Percentiles rank a stretch among this genome's conserved stretches.
Evolutionary conservation across 208 protist genomes (phyloP).

Genomic region (Lotmaria passim): DNA sequence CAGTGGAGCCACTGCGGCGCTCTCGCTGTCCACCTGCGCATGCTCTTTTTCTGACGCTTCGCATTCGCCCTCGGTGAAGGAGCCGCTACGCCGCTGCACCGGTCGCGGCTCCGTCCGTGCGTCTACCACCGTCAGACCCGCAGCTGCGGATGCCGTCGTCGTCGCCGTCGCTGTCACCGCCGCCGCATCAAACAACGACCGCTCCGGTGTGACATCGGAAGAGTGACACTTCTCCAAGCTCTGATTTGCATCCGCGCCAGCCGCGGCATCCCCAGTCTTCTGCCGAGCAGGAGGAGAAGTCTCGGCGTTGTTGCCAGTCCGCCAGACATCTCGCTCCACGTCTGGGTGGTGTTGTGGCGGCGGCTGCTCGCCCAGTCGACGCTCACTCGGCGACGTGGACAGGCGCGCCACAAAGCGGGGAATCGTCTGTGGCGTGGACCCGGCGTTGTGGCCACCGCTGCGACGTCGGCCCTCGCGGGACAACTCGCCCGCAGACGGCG

Average conservation of each 20-base stretch:
- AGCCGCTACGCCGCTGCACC: constrained; percentile 2
- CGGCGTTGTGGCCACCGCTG: constrained; percentile 1
- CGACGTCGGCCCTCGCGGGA: constrained; percentile 2
- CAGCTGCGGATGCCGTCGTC: no score
- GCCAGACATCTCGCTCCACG: no score
- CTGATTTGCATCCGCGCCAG: no score
- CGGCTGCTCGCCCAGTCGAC: constrained; percentile 17
- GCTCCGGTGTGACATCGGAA: constrained; percentile 15
- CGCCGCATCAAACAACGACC: constrained; percentile 12
- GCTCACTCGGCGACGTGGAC: constrained; percentile 26
- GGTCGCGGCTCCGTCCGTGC: constrained; percentile 13
- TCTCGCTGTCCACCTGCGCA: not conserved
- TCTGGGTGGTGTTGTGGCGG: constrained; percentile 3
- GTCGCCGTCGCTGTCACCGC: not conserved
- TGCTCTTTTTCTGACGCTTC: not conserved
- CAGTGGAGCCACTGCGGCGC: not conserved
- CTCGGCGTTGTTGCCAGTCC: no score
- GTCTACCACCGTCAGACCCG: no score
- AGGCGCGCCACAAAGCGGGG: constrained; percentile 43
- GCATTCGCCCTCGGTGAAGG: not conserved
- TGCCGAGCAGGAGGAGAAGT: no score
- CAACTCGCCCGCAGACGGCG: not conserved
- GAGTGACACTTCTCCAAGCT: constrained; percentile 8
- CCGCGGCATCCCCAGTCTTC: no score
- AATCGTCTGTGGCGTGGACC: constrained; percentile 24